Evolutionary conservation across 306 rosid species (phyloP), one percentile per base, ranked within the genome.

Genomic region (Lupinus albus): DNA sequence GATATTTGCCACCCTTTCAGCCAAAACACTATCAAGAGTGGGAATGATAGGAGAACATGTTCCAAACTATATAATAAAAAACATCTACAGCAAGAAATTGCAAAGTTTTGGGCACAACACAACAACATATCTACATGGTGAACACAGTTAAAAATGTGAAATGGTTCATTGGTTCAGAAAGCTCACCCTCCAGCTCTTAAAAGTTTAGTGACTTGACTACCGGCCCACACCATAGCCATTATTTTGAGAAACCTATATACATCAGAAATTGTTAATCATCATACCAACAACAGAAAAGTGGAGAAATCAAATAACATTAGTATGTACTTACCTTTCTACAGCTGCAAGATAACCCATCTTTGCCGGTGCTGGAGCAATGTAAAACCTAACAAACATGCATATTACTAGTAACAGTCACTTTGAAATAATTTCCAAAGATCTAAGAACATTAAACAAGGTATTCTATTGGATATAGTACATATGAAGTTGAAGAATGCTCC

Each of bases 151-250:
- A 35, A 3, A 44, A 33, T 5, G 28, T 20, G 28, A 67, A 68
- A 76, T 11, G 47, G 75, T 50, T 51, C 35, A 70, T 33, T 11
- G 52, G 75, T 50, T 41, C 35, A 70, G 33, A 66, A n/a, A 59
- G 32, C 96, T 86, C 76, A 88, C 97, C 95, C 96, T 59, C 87
- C 93, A n/a, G 86, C 95, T 83, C 98, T 85, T 64, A 78, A 13
- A 64, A 92, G 92, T 79, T 92, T 89, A 1, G 96, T 92, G 53
- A 92, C 86, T 84, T 85, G 96, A 88, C 98, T 92, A 54, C 98
- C 96, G 10, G 96, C 96, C 96, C 96, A 92, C 48, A 89, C 93
- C 89, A 86, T 87, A 51, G 95, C 96, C 98, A 92, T 83, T 74
- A 87, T 57, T 79, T 92, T 92, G 69, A 92, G 87, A 82, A 92